Evolutionary conservation across 129 eudicot genomes (phyloP).

Genomic region (Arctium lappa): DNA sequence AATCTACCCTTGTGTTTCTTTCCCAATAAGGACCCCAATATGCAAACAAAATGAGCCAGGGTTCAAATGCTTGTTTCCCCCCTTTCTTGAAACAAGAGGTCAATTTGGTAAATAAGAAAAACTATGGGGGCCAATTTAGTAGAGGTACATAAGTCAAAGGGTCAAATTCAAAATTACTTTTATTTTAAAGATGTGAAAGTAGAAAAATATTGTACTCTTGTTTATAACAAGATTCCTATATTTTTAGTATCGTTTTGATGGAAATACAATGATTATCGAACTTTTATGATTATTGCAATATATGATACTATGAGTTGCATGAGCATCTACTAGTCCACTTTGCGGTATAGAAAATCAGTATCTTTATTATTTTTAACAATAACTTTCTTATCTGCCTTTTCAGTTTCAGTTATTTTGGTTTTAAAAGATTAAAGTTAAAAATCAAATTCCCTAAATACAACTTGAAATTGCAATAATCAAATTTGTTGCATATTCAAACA

Average conservation of each 20-base stretch:
- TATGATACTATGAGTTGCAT: background rate
- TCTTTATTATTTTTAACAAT: too few relatives aligned
- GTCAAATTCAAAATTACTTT: background rate
- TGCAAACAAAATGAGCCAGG: constrained; percentile 28
- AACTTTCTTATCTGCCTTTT: too few relatives aligned
- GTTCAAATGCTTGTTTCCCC: background rate
- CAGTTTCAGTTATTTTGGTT: too few relatives aligned
- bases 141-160: background rate
- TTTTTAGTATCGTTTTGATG: too few relatives aligned
- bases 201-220: background rate
- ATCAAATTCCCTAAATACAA: too few relatives aligned
- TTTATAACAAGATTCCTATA: too few relatives aligned
- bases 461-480: too few relatives aligned
- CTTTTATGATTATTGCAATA: background rate
- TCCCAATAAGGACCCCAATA: constrained; percentile 24
- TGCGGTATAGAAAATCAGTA: background rate
- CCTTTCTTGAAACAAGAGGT: constrained; percentile 6
- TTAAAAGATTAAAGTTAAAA: too few relatives aligned
- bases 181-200: background rate
- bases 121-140: constrained; percentile 1
- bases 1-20: constrained; percentile 27
- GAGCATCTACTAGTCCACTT: constrained; percentile 17
- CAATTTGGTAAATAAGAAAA: background rate
- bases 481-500: too few relatives aligned
- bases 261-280: background rate